phyloP scores from a whole-genome alignment of 441 rosid species.

The Hura crepitans region DNA sequence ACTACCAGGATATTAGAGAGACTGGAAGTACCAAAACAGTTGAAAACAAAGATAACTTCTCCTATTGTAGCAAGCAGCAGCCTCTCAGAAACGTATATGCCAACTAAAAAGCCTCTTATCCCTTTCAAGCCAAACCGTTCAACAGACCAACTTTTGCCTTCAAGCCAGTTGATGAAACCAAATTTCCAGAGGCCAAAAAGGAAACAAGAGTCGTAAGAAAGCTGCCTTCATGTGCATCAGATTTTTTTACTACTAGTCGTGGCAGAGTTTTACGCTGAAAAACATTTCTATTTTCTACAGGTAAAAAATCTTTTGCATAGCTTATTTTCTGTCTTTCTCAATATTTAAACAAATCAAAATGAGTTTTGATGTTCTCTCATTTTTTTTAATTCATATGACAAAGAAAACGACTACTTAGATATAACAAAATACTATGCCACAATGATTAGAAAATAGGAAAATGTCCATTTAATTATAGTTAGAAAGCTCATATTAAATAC shows the following conservation, averaged over 20 bases:
- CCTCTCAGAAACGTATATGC: slow-evolving; percentile 28
- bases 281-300: no score
- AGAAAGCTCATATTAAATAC: background rate
- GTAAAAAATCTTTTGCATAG: no score
- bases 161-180: slow-evolving; percentile 76
- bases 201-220: slow-evolving; percentile 42
- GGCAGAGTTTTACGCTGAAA: background rate
- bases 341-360: no score
- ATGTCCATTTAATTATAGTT: background rate
- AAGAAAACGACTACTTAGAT: no score
- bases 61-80: slow-evolving; percentile 37
- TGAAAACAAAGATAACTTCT: slow-evolving; percentile 47
- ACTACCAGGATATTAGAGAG: slow-evolving; percentile 86
- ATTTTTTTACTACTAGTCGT: background rate
- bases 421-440: no score
- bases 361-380: no score
- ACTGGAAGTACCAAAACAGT: slow-evolving; percentile 69
- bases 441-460: no score
- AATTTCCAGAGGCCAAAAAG: slow-evolving; percentile 64
- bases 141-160: slow-evolving; percentile 35
- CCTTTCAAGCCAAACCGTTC: slow-evolving; percentile 47
- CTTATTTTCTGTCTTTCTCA: no score
- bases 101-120: slow-evolving; percentile 48
- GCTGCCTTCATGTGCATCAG: background rate
- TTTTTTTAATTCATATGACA: no score